A percentile compares a stretch with the other conserved stretches of the same genome.
phyloP scores from a whole-genome alignment of 805 yeast species.

The Ogataea trehalophila region DNA sequence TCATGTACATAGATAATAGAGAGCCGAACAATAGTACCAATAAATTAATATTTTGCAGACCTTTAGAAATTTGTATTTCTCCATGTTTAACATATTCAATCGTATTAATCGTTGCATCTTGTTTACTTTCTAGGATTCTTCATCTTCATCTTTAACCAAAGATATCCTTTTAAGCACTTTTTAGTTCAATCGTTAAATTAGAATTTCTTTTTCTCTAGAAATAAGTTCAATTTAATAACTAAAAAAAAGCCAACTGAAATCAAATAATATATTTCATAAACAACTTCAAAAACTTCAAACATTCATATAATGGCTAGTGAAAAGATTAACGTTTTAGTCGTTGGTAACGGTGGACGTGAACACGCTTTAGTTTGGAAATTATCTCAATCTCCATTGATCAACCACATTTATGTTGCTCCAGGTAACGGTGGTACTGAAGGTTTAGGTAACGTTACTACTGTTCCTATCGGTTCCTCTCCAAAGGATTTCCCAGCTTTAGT shows the following conservation, averaged over 20 bases:
- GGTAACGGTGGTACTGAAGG: slow-evolving; percentile 91
- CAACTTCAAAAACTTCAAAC: neutral
- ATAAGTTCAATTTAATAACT: no score
- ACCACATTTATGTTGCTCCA: slow-evolving; percentile 83
- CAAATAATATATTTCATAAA: neutral
- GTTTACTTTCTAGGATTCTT: no score
- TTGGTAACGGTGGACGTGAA: slow-evolving; percentile 99
- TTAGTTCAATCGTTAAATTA: no score
- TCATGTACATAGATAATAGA: neutral
- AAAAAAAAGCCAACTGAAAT: no score
- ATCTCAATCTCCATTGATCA: slow-evolving; percentile 68
- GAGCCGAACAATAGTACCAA: no score
- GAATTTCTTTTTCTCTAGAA: no score
- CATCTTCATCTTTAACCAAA: no score
- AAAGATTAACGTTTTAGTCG: slow-evolving; percentile 59
- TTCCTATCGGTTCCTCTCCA: slow-evolving; percentile 61
- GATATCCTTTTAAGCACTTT: no score
- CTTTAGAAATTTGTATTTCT: no score
- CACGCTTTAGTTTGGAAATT: slow-evolving; percentile 94
- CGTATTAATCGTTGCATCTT: no score
- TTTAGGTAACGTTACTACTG: slow-evolving; percentile 56
- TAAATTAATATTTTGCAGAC: no score
- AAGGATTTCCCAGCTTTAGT: slow-evolving; percentile 67
- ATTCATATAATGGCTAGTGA: slow-evolving; percentile 9
- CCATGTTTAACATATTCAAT: no score